Evolutionary conservation across 2,329 filamentous ascomycete genomes (phyloP).

Genomic region (Trichoderma koningiopsis): DNA sequence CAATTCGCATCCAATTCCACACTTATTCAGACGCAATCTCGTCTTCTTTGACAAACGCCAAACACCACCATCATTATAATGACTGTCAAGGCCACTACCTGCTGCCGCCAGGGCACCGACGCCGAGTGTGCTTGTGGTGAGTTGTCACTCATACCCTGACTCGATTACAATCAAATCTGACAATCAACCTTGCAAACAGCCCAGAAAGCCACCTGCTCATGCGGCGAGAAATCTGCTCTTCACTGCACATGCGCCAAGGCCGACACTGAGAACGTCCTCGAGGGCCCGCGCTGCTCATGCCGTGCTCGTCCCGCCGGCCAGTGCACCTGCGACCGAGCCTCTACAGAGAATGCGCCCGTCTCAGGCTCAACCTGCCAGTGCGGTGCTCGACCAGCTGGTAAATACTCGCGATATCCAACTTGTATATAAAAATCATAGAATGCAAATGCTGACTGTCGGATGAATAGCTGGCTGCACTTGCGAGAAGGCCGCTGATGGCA

Average conservation of each 20-base stretch:
- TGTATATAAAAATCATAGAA: background rate
- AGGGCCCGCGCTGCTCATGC: slow-evolving; percentile 80
- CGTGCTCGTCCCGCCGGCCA: slow-evolving; percentile 75
- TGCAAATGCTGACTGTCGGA: slow-evolving; percentile 27
- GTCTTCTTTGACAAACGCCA: background rate
- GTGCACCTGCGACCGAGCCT: slow-evolving; percentile 78
- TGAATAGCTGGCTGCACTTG: slow-evolving; percentile 73
- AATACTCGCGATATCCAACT: slow-evolving; percentile 33
- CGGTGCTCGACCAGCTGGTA: slow-evolving; percentile 72
- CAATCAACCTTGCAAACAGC: slow-evolving; percentile 43
- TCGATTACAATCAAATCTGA: background rate
- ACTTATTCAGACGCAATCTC: background rate
- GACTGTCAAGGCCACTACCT: slow-evolving; percentile 50
- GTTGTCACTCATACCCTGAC: slow-evolving; percentile 33
- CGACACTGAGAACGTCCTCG: slow-evolving; percentile 69
- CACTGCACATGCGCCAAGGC: slow-evolving; percentile 85
- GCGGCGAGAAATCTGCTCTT: slow-evolving; percentile 83
- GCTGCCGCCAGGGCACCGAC: slow-evolving; percentile 56
- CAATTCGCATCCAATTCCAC: background rate
- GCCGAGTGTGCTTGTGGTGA: slow-evolving; percentile 60
- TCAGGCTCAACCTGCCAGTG: slow-evolving; percentile 71
- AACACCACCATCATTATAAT: slow-evolving; percentile 34
- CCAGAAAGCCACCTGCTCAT: slow-evolving; percentile 76
- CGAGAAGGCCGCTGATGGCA: slow-evolving; percentile 68
- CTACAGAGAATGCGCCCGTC: slow-evolving; percentile 66